Conservation (phyloP, 441 rosid genomes). For the Gossypium gossypioides region DNA sequence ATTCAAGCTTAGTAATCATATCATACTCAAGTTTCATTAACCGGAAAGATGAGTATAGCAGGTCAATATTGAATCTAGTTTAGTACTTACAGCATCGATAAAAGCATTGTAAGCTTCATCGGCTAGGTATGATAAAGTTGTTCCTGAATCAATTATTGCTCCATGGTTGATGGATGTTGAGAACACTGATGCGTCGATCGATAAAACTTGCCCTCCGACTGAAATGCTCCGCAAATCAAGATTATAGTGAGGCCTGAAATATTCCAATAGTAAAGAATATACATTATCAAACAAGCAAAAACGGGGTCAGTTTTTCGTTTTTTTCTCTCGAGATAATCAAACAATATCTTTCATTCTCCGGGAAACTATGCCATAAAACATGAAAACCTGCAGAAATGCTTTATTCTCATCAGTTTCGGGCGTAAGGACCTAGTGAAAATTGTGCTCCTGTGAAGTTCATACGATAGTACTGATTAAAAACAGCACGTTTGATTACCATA, state of each 20-base stretch:
- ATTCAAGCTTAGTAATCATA: neutral
- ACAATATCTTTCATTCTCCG: neutral
- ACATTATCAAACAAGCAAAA: neutral
- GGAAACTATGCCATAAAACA: too few relatives aligned
- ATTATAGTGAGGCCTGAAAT: slow-evolving; percentile 88
- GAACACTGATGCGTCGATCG: slow-evolving; percentile 61
- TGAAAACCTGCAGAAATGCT: neutral
- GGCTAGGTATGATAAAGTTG: slow-evolving; percentile 86
- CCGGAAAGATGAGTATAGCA: neutral
- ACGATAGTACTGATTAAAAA: neutral
- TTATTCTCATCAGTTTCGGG: neutral
- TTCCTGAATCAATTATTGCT: slow-evolving; percentile 87
- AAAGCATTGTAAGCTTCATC: slow-evolving; percentile 66
- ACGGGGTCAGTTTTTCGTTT: neutral
- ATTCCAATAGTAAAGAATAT: neutral
- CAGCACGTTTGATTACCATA: too few relatives aligned
- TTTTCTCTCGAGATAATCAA: neutral
- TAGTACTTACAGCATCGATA: slow-evolving; percentile 60
- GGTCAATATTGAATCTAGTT: neutral
- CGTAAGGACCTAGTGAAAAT: neutral
- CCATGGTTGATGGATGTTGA: slow-evolving; percentile 60
- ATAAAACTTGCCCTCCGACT: slow-evolving; percentile 50
- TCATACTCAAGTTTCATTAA: neutral
- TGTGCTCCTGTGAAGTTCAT: neutral
- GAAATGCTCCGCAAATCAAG: slow-evolving; percentile 77